A percentile compares a stretch with the other conserved stretches of the same genome.
Conservation (phyloP, 768 basidiomycete genomes). For the Lactarius akahatsu region DNA sequence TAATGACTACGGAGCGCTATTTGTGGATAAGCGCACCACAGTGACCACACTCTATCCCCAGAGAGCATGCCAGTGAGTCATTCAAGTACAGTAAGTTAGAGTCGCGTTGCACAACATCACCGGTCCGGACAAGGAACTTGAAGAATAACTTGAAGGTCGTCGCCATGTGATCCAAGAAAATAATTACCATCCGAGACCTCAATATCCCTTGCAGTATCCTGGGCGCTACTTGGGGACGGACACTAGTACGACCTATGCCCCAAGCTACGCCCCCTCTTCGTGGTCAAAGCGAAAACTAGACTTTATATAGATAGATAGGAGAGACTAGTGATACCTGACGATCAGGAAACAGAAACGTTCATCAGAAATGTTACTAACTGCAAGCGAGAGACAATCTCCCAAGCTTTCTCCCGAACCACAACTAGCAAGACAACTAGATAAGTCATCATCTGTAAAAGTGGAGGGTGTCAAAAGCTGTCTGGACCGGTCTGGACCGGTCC, state of each 20-base stretch:
- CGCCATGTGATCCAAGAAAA: not conserved
- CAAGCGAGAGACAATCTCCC: too few relatives aligned
- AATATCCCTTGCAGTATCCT: not conserved
- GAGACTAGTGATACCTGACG: not conserved
- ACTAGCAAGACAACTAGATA: too few relatives aligned
- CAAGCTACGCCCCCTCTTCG: not conserved
- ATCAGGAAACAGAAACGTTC: not conserved
- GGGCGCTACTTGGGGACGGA: not conserved
- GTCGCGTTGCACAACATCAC: not conserved
- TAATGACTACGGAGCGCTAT: not conserved
- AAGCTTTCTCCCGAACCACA: too few relatives aligned
- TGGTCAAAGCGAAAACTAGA: not conserved
- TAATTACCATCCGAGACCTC: not conserved
- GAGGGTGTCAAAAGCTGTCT: too few relatives aligned
- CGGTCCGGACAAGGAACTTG: not conserved
- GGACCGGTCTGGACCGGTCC: too few relatives aligned
- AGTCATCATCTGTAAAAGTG: too few relatives aligned
- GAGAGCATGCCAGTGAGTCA: not conserved
- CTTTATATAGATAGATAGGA: not conserved
- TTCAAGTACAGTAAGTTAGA: not conserved
- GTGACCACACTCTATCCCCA: not conserved
- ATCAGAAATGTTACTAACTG: not conserved
- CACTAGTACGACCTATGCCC: not conserved
- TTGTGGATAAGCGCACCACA: not conserved
- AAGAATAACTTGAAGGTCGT: not conserved